These are phyloP conservation scores for Euptelea pleiosperma DNA, from an alignment of 164 flowering plant genomes.

Conservation along the genomic window DNA sequence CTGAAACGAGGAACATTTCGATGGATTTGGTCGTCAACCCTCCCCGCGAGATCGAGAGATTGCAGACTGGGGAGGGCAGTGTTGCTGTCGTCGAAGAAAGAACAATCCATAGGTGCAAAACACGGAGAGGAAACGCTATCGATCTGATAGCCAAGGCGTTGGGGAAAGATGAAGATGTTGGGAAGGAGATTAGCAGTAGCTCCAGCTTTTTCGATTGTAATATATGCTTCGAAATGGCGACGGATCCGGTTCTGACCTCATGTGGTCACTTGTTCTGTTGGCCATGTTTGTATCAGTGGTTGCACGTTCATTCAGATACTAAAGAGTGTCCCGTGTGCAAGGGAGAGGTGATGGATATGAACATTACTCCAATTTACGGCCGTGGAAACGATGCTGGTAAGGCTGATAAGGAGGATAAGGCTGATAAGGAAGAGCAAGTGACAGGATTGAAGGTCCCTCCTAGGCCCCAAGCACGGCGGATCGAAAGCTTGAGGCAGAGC, in stretches of 20 bases:
- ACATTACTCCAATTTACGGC: conserved; percentile 58
- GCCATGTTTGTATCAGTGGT: conserved; percentile 58
- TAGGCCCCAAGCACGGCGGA: conserved; percentile 61
- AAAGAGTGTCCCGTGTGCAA: conserved; percentile 61
- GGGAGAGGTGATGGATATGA: conserved; percentile 46
- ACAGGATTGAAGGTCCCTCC: conserved; percentile 48
- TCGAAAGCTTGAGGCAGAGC: conserved; percentile 68
- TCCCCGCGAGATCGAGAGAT: neutral
- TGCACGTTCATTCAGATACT: conserved; percentile 29
- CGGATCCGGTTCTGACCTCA: conserved; percentile 57
- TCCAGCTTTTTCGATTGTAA: conserved; percentile 57
- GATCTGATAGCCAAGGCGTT: conserved; percentile 40
- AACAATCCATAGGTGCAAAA: conserved; percentile 14
- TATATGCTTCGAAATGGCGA: conserved; percentile 53
- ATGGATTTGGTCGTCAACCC: conserved; percentile 3
- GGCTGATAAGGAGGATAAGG: conserved; percentile 11
- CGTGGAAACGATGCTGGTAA: conserved; percentile 20
- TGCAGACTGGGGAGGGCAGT: conserved; percentile 10
- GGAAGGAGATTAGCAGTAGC: conserved; percentile 4
- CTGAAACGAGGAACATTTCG: conserved; percentile 8
- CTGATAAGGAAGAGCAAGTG: conserved; percentile 23
- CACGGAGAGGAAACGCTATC: conserved; percentile 17
- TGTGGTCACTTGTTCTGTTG: conserved; percentile 83
- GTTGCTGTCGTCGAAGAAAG: conserved; percentile 13
- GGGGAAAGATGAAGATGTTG: conserved; percentile 24